Evolutionary conservation across 176 grass and related monocot genomes (phyloP).

Genomic region (Paspalum notatum): DNA sequence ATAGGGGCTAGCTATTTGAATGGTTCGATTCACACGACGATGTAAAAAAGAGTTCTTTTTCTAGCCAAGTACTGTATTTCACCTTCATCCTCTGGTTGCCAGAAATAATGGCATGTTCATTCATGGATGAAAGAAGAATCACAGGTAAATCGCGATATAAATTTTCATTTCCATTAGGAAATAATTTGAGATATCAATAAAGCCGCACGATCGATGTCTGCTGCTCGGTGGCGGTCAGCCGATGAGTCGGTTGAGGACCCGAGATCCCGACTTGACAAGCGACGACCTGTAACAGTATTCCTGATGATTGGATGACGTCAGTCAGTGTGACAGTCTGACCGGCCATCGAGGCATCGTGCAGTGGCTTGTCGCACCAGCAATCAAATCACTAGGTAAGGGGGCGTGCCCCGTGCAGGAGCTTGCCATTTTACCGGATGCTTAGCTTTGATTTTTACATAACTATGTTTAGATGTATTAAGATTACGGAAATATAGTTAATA

Average conservation of each 20-base stretch:
- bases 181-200: neutral
- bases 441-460: too few species aligned
- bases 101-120: neutral
- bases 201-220: neutral
- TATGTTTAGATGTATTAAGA: too few species aligned
- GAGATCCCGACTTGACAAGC: neutral
- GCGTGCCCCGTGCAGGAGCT: too few species aligned
- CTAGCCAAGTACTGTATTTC: neutral
- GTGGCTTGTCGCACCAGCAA: too few species aligned
- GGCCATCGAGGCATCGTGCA: too few species aligned
- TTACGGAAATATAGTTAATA: too few species aligned
- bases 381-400: too few species aligned
- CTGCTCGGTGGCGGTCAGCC: neutral
- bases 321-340: too few species aligned
- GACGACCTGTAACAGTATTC: neutral
- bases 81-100: neutral
- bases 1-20: neutral
- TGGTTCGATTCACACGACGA: neutral
- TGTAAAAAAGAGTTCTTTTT: conserved; percentile 15
- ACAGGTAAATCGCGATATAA: neutral
- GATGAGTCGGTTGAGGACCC: neutral
- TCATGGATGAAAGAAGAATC: neutral
- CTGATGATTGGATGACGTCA: conserved; percentile 17
- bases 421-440: too few species aligned
- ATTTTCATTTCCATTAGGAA: neutral